phyloP scores from a whole-genome alignment of 202 grass and related monocot species.

The Alloteropsis angusta region DNA sequence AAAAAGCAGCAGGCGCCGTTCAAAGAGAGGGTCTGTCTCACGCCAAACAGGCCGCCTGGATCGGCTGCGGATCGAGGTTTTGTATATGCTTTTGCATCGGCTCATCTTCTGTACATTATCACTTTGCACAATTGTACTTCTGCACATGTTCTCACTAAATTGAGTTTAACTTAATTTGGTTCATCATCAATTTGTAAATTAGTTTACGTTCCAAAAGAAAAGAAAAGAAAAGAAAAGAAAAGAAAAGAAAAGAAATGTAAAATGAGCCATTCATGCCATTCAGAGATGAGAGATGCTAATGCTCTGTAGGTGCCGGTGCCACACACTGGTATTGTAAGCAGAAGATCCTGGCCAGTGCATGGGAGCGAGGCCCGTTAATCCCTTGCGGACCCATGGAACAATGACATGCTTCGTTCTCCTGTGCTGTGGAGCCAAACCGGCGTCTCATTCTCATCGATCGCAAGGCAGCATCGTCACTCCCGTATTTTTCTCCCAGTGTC shows the following conservation, averaged over 20 bases:
- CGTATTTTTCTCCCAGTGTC: slow-evolving; percentile 40
- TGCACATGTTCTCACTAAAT: background rate
- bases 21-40: slow-evolving; percentile 5
- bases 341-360: slow-evolving; percentile 36
- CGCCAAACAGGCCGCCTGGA: background rate
- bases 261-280: background rate
- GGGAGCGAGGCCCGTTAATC: slow-evolving; percentile 15
- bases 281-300: too few species aligned
- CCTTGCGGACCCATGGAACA: background rate
- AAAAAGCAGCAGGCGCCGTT: background rate
- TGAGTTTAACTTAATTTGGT: background rate
- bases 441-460: slow-evolving; percentile 35
- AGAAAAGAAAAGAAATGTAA: background rate
- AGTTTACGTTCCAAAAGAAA: background rate
- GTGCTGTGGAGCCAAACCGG: background rate
- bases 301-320: background rate
- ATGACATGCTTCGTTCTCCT: background rate
- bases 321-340: background rate
- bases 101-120: background rate
- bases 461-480: slow-evolving; percentile 27
- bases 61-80: background rate
- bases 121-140: background rate
- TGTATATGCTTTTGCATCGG: background rate
- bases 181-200: background rate
- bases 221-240: too few species aligned